Percentiles rank a stretch among this genome's conserved stretches.
Evolutionary conservation across 1,284 basidiomycete species (phyloP).

Genomic region (Vanrija humicola): DNA sequence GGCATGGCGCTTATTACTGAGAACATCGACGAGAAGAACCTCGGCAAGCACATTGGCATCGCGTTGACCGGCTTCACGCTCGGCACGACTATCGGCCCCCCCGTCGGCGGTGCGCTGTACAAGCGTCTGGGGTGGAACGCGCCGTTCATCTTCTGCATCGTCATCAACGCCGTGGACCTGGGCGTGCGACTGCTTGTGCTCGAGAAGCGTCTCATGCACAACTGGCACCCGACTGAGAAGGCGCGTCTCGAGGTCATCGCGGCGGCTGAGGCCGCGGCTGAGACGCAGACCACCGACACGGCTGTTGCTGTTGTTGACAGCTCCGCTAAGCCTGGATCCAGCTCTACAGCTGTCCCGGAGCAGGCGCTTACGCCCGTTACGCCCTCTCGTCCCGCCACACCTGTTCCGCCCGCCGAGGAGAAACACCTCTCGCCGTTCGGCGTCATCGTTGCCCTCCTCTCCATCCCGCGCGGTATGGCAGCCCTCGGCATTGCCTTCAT

Average conservation of each 20-base stretch:
- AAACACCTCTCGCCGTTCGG: conserved; percentile 36
- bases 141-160: conserved; percentile 67
- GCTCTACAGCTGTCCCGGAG: too few species aligned
- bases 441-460: conserved; percentile 53
- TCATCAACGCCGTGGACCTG: conserved; percentile 60
- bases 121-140: conserved; percentile 63
- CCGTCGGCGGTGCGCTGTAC: conserved; percentile 65
- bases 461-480: conserved; percentile 57
- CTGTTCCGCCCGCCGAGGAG: not conserved
- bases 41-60: conserved; percentile 67
- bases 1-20: conserved; percentile 54
- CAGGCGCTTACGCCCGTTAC: too few species aligned
- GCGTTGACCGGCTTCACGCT: conserved; percentile 65
- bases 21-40: conserved; percentile 56
- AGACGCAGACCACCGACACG: too few species aligned
- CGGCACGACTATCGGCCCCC: conserved; percentile 54
- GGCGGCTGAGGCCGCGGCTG: too few species aligned
- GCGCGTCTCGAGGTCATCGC: too few species aligned
- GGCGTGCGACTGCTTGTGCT: conserved; percentile 53
- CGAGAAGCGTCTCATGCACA: conserved; percentile 33
- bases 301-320: too few species aligned
- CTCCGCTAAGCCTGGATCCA: too few species aligned
- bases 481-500: conserved; percentile 57
- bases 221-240: not conserved
- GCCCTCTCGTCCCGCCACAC: not conserved